Conservation (phyloP, 495 filamentous ascomycete genomes). For the Friedmanniomyces simplex region DNA sequence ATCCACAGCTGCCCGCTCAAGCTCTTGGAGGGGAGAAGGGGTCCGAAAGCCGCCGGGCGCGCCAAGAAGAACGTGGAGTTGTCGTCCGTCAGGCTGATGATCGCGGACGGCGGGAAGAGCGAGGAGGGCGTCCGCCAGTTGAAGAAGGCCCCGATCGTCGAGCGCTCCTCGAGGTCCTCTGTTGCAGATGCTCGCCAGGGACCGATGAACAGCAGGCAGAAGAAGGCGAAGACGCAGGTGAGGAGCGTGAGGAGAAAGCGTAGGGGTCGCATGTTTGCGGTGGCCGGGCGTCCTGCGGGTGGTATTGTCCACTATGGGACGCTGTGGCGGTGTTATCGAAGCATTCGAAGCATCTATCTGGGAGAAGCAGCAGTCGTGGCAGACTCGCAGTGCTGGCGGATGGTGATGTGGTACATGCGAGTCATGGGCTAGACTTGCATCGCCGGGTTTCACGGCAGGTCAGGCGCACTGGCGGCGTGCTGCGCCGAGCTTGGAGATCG, state of each 20-base stretch:
- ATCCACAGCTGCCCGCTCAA: conserved; percentile 82
- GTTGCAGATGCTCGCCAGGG: conserved; percentile 10
- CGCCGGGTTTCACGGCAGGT: too few relatives aligned
- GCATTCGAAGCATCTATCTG: not conserved
- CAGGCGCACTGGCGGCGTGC: too few relatives aligned
- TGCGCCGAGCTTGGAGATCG: too few relatives aligned
- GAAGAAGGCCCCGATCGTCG: conserved; percentile 43
- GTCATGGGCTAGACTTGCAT: too few relatives aligned
- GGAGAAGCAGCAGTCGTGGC: not conserved
- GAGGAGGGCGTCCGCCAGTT: conserved; percentile 59
- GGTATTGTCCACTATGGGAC: not conserved
- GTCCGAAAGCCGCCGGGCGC: conserved; percentile 86
- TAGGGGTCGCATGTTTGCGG: conserved; percentile 31
- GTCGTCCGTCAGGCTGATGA: conserved; percentile 93
- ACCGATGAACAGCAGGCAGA: conserved; percentile 26
- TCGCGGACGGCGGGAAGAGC: conserved; percentile 86
- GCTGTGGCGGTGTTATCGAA: not conserved
- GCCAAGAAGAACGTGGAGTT: conserved; percentile 95
- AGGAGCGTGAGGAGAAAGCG: conserved; percentile 32
- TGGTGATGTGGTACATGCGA: not conserved
- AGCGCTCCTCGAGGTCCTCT: conserved; percentile 7
- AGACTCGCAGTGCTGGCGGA: not conserved
- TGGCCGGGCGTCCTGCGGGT: not conserved
- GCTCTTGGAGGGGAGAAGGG: conserved; percentile 60
- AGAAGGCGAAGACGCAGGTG: conserved; percentile 26